Conservation (phyloP, 768 basidiomycete species). For the Mycena galopus region DNA sequence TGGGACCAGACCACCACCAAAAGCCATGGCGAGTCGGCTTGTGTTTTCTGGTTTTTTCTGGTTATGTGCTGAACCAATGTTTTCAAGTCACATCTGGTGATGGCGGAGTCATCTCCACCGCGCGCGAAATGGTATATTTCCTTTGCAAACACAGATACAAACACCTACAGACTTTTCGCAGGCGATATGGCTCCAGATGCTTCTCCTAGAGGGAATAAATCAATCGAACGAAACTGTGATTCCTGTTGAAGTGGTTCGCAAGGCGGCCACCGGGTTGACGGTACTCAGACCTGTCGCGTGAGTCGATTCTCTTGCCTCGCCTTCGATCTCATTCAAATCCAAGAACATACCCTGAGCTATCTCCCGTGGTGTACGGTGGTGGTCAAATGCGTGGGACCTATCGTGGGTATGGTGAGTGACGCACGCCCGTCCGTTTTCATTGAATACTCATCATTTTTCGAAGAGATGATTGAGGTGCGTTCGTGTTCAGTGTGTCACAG, state of each 20-base stretch:
- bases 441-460: slow-evolving; percentile 2
- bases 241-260: slow-evolving; percentile 40
- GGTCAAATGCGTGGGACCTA: slow-evolving; percentile 42
- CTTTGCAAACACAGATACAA: background rate
- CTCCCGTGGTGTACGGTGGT: slow-evolving; percentile 43
- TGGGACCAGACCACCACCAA: slow-evolving; percentile 42
- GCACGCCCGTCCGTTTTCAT: slow-evolving; percentile 23
- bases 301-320: background rate
- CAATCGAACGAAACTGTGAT: slow-evolving; percentile 42
- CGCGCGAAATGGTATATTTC: slow-evolving; percentile 42
- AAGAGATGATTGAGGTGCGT: slow-evolving; percentile 35
- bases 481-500: too few species aligned
- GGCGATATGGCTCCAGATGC: slow-evolving; percentile 47
- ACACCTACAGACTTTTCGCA: background rate
- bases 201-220: slow-evolving; percentile 43
- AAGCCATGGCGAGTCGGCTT: slow-evolving; percentile 28
- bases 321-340: background rate
- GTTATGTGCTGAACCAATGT: background rate
- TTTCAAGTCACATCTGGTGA: slow-evolving; percentile 41
- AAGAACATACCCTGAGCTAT: slow-evolving; percentile 39
- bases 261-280: slow-evolving; percentile 42
- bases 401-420: slow-evolving; percentile 40
- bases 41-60: background rate
- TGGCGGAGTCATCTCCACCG: slow-evolving; percentile 47
- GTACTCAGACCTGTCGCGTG: slow-evolving; percentile 36